Evolutionary conservation across 306 rosid species (phyloP), one percentile per base, ranked within the genome.

Genomic region (Inga laurina): DNA sequence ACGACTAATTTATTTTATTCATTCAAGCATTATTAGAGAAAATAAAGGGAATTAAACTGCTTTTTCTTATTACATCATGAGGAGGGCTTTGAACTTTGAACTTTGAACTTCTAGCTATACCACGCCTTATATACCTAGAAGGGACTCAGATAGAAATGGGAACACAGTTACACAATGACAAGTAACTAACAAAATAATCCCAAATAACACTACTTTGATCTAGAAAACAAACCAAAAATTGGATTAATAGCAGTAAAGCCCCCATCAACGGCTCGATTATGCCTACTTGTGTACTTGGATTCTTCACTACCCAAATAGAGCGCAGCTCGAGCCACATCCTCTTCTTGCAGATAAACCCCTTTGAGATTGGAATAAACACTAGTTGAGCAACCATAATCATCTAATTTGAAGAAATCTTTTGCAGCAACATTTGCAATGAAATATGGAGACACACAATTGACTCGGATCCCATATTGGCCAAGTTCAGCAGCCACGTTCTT

Each of bases 271-370:
- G 80, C 85, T 1, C 84, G 70, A 77, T 87, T 84, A 44, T 83
- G 83, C 0, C 83, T 83, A 71, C 87, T 83, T 27, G 81, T 5
- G 34, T 84, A 84, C 21, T 56, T 83, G n/a, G 87, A 86, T 14
- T 80, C 89, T 32, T 87, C 85, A 77, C 85, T 84, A 1, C 83
- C 85, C 77, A 85, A 56, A 66, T n/a, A 85, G 4, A 85, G 41
- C 56, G 83, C 83, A 73, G 79, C 87, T 11, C 39, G 22, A 52
- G 87, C 78, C 0, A 77, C 85, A 22, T 87, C 90, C 5, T 84
- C 82, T 66, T 66, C 81, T 69, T 6, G 18, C 66, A 87, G 71
- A 30, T 24, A 18, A 10, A 66, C 76, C 12, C 90, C 85, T 81
- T 84, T 75, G 3, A 81, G 83, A 39, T 84, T 84, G 0, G 90